These are phyloP conservation scores for Colletotrichum musicola DNA, from an alignment of 2,329 filamentous ascomycete genomes.

Conservation along the genomic window DNA sequence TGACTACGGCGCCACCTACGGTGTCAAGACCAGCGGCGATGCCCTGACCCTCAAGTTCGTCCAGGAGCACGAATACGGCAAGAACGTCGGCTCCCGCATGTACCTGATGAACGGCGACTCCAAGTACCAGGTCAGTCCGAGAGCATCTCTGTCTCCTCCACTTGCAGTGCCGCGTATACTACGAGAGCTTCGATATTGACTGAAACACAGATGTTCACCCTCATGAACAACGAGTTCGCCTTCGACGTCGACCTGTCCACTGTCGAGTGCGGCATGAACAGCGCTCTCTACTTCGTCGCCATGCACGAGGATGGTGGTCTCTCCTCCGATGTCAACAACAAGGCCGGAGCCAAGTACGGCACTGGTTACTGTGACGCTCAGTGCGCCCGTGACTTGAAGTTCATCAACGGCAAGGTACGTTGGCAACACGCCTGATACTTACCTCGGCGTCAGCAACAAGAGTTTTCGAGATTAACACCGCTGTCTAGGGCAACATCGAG, in stretches of 20 bases:
- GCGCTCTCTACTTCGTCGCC: conserved; percentile 58
- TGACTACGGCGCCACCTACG: conserved; percentile 57
- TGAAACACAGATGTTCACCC: conserved; percentile 61
- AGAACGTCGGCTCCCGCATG: conserved; percentile 58
- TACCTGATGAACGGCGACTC: conserved; percentile 67
- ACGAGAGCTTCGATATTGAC: neutral
- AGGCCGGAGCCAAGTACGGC: conserved; percentile 64
- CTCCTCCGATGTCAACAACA: conserved; percentile 58
- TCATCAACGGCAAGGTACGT: conserved; percentile 56
- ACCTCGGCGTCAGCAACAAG: too few species aligned
- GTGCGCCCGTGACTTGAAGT: conserved; percentile 62
- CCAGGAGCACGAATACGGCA: conserved; percentile 55
- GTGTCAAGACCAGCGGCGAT: conserved; percentile 58
- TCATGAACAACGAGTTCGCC: conserved; percentile 71
- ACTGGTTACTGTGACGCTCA: conserved; percentile 67
- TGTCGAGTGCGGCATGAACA: conserved; percentile 73
- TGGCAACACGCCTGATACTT: neutral
- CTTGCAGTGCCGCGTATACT: neutral
- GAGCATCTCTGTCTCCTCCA: neutral
- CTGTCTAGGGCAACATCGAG: conserved; percentile 41
- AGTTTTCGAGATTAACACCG: too few species aligned
- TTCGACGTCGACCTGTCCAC: conserved; percentile 74
- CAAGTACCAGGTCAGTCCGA: conserved; percentile 55
- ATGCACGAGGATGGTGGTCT: conserved; percentile 68
- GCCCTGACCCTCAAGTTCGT: conserved; percentile 63